phyloP scores from a whole-genome alignment of 768 basidiomycete genomes.

The Russula compacta region DNA sequence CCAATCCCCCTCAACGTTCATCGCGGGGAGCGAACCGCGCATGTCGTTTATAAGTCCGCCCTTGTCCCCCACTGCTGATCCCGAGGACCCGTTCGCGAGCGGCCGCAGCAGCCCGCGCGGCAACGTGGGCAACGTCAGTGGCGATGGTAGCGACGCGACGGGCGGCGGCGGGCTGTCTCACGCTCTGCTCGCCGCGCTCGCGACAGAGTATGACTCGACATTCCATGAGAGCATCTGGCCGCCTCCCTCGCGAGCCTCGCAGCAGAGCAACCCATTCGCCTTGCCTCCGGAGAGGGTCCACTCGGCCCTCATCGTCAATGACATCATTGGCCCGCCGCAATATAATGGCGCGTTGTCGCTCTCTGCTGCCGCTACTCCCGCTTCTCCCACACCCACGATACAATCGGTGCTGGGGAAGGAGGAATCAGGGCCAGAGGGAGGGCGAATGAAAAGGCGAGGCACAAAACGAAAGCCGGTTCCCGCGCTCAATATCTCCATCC shows the following conservation, averaged over 20 bases:
- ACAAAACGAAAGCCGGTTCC: neutral
- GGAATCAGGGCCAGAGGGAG: too few relatives aligned
- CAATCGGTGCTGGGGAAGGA: too few relatives aligned
- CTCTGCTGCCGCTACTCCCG: too few relatives aligned
- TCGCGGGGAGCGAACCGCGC: slow-evolving; percentile 15
- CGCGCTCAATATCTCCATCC: too few relatives aligned
- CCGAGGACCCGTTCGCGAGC: neutral
- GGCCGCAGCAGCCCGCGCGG: neutral
- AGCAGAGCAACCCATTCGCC: slow-evolving; percentile 11
- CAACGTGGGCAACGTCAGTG: neutral
- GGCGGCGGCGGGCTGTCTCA: neutral
- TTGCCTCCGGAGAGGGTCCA: slow-evolving; percentile 1
- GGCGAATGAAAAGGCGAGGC: too few relatives aligned
- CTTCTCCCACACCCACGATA: too few relatives aligned
- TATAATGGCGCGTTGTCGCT: neutral
- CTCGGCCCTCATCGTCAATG: slow-evolving; percentile 9
- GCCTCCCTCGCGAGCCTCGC: slow-evolving; percentile 3
- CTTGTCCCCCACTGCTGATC: neutral
- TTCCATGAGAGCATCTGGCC: slow-evolving; percentile 20
- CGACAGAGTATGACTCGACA: slow-evolving; percentile 15
- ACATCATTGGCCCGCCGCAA: slow-evolving; percentile 11
- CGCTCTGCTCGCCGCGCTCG: slow-evolving; percentile 5
- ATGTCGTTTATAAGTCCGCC: neutral
- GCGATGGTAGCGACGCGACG: neutral
- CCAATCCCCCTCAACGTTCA: slow-evolving; percentile 11